Conservation (phyloP, 495 filamentous ascomycete genomes). For the Cairneyella variabilis region DNA sequence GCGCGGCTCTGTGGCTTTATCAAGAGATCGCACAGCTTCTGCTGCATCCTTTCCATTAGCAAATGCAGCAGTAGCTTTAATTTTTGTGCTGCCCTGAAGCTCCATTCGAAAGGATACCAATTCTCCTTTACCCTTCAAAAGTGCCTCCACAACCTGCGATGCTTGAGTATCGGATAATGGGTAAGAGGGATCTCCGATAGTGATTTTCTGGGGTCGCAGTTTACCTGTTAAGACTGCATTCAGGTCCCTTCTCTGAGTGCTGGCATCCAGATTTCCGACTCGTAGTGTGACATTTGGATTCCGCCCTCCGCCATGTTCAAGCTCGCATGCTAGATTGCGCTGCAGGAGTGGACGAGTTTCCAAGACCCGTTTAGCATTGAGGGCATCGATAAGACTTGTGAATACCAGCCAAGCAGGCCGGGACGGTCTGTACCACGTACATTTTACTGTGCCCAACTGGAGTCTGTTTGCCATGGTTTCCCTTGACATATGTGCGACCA, state of each 20-base stretch:
- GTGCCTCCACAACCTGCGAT: not conserved
- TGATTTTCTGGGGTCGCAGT: not conserved
- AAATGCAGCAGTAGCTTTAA: conserved; percentile 34
- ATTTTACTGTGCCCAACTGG: conserved; percentile 8
- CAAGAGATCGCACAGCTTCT: conserved; percentile 26
- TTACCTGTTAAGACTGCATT: not conserved
- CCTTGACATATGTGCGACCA: not conserved
- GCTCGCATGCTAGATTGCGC: too few relatives aligned
- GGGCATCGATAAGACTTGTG: not conserved
- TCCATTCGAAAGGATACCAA: not conserved
- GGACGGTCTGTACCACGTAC: conserved; percentile 9
- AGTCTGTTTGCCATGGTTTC: not conserved
- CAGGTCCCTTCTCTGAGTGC: not conserved
- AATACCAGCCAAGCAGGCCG: conserved; percentile 1
- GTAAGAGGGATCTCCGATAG: not conserved
- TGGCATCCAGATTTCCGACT: not conserved
- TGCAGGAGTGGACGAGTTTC: too few relatives aligned
- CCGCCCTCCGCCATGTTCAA: not conserved
- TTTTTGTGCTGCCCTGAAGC: not conserved
- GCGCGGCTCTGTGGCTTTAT: conserved; percentile 23
- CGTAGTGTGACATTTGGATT: not conserved
- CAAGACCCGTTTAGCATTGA: not conserved
- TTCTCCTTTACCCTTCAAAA: not conserved
- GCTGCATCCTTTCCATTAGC: conserved; percentile 26
- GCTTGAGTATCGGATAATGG: not conserved